phyloP scores from a whole-genome alignment of 2,329 filamentous ascomycete species.

The Fusarium robinianum region DNA sequence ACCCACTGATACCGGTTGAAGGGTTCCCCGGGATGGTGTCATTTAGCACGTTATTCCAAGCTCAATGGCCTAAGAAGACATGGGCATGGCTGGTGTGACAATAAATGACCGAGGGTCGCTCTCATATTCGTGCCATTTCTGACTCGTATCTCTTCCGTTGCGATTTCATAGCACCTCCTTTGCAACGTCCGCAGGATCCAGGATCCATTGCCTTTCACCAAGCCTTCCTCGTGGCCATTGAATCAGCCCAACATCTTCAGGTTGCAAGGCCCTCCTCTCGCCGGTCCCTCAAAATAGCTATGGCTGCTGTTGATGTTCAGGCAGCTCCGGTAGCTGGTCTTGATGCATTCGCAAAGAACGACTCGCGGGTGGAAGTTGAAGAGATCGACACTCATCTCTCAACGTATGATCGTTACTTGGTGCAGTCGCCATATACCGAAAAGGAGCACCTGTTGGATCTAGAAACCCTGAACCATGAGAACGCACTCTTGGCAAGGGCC shows the following conservation, averaged over 20 bases:
- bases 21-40: conserved; percentile 35
- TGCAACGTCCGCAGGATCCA: not conserved
- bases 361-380: conserved; percentile 33
- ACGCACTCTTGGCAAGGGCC: conserved; percentile 72
- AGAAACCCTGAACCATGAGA: conserved; percentile 64
- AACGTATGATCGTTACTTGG: conserved; percentile 47
- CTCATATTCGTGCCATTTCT: conserved; percentile 4
- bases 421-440: conserved; percentile 77
- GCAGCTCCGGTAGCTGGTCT: conserved; percentile 31
- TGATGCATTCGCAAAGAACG: conserved; percentile 33
- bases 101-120: conserved; percentile 31
- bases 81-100: conserved; percentile 8
- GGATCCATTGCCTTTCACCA: not conserved
- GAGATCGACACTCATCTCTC: conserved; percentile 24
- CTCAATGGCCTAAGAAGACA: conserved; percentile 33
- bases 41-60: conserved; percentile 38
- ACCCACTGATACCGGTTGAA: conserved; percentile 31
- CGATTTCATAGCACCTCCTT: conserved; percentile 1
- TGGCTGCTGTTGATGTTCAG: conserved; percentile 37
- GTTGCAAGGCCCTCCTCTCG: not conserved
- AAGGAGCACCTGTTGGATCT: conserved; percentile 74
- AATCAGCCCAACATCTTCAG: not conserved
- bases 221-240: not conserved
- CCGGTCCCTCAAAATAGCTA: conserved; percentile 19
- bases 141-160: conserved; percentile 10